A percentile compares a stretch with the other conserved stretches of the same genome.
Evolutionary conservation across 176 grass and related monocot species (phyloP).

Genomic region (Oryza coarctata): DNA sequence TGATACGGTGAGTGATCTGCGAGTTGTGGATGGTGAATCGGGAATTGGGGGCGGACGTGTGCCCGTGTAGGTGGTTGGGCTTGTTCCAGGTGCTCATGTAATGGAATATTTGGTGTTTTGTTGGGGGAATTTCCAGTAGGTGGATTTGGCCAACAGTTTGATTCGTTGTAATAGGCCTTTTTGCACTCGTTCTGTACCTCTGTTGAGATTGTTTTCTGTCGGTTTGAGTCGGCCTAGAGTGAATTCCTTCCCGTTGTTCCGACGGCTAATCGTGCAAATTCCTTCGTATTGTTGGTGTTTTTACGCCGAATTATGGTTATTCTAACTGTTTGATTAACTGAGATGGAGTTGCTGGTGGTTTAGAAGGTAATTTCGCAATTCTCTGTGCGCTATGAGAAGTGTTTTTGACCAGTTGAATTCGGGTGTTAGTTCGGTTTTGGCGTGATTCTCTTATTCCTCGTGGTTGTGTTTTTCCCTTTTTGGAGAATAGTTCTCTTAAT

Average conservation of each 20-base stretch:
- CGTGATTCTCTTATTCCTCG: neutral
- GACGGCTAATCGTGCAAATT: neutral
- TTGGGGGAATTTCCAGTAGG: neutral
- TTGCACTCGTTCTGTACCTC: neutral
- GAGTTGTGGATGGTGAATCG: neutral
- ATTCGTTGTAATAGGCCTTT: neutral
- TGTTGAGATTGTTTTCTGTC: neutral
- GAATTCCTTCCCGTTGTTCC: neutral
- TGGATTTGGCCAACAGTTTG: conserved; percentile 1
- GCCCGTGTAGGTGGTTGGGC: conserved; percentile 17
- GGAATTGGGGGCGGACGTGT: conserved; percentile 31
- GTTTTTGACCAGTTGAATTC: neutral
- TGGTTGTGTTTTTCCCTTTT: neutral
- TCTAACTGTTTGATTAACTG: conserved; percentile 14
- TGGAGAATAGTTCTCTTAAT: conserved; percentile 6
- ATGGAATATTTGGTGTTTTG: neutral
- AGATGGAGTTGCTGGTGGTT: neutral
- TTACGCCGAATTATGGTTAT: conserved; percentile 4
- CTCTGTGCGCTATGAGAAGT: neutral
- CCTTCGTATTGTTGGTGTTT: neutral
- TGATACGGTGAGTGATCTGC: conserved; percentile 50
- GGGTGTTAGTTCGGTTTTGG: neutral
- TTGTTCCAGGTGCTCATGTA: conserved; percentile 12
- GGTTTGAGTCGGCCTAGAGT: neutral
- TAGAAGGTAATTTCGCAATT: neutral